Evolutionary conservation across 495 filamentous ascomycete genomes (phyloP), one percentile per base, ranked within the genome.

Genomic region (Astrothelium subdiscretum): DNA sequence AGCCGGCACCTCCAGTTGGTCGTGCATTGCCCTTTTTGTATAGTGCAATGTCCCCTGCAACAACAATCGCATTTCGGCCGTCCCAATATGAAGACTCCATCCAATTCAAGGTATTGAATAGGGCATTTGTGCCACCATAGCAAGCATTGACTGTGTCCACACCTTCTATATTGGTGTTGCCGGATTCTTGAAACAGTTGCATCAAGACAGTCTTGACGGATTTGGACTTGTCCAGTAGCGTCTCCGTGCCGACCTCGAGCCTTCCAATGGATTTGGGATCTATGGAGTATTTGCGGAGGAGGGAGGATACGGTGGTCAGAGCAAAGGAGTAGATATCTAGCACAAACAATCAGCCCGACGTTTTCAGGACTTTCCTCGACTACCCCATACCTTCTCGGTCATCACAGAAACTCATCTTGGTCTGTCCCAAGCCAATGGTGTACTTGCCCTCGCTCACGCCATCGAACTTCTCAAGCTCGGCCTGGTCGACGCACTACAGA

Each of bases 361-460:
- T 42, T 38, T 31, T 51, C 31, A 26, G 31, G 8, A 27, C 32
- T n/a, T 22, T 18, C 22, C 26, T 32, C 24, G 38, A n/a, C 15
- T 32, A 32, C 32, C 1, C 77, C 80, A 77, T 78, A 96, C 92
- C 92, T 82, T 98, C 94, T 70, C 91, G 84, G 76, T 98, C 94
- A 81, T 98, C 94, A 74, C 95, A 97, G 81, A 98, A 98, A 83
- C 88, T 92, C 94, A 98, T 98, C 79, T 94, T 96, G 67, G 92
- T 97, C 85, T 97, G 94, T 69, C 94, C 94, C 59, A 98, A 88
- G 80, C 94, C 94, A 78, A 98, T 98, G 67, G 94, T 98, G 82
- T 98, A 98, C 76, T 98, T 98, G 66, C 94, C 94, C 57, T 83
- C 73, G 70, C 84, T 85, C 67, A 96, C 95, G 75, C 92, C 94